A percentile compares a stretch with the other conserved stretches of the same genome.
These are phyloP conservation scores for Fennellomyces sp. DNA, from an alignment of 371 early-diverging fungal genomes.

Conservation along the genomic window DNA sequence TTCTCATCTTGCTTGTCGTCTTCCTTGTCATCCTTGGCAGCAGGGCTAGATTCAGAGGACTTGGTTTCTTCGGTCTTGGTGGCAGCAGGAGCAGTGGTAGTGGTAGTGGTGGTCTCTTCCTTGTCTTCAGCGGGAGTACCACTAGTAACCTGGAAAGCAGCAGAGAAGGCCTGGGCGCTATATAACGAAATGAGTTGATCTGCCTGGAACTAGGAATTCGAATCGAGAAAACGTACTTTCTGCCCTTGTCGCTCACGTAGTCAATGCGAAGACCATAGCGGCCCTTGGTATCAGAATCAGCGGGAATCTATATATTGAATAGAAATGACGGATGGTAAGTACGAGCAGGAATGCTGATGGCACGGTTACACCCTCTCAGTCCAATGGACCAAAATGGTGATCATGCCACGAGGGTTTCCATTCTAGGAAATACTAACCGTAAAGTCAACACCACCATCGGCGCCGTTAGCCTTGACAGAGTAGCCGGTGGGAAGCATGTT, in stretches of 20 bases:
- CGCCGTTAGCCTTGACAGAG: slow-evolving; percentile 14
- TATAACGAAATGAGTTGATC: too few relatives aligned
- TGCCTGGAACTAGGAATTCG: too few relatives aligned
- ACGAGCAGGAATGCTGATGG: background rate
- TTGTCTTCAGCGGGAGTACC: background rate
- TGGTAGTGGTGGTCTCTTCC: background rate
- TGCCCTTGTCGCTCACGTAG: slow-evolving; percentile 11
- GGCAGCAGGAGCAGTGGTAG: slow-evolving; percentile 9
- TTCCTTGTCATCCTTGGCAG: background rate
- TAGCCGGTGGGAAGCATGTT: slow-evolving; percentile 12
- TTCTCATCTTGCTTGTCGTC: background rate
- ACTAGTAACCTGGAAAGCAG: slow-evolving; percentile 11
- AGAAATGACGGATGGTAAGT: slow-evolving; percentile 1
- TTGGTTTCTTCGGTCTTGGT: background rate
- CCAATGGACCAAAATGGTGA: background rate
- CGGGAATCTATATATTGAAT: slow-evolving; percentile 14
- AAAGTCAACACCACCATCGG: slow-evolving; percentile 4
- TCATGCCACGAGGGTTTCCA: background rate
- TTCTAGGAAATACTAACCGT: slow-evolving; percentile 6
- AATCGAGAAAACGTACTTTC: slow-evolving; percentile 10
- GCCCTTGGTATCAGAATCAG: slow-evolving; percentile 1
- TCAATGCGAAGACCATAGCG: slow-evolving; percentile 14
- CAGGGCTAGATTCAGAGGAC: slow-evolving; percentile 1
- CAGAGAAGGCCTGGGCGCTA: slow-evolving; percentile 11
- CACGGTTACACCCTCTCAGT: background rate